Base-by-base conservation (phyloP, 176 grass and related monocot genomes). In the Carex scoparia region DNA sequence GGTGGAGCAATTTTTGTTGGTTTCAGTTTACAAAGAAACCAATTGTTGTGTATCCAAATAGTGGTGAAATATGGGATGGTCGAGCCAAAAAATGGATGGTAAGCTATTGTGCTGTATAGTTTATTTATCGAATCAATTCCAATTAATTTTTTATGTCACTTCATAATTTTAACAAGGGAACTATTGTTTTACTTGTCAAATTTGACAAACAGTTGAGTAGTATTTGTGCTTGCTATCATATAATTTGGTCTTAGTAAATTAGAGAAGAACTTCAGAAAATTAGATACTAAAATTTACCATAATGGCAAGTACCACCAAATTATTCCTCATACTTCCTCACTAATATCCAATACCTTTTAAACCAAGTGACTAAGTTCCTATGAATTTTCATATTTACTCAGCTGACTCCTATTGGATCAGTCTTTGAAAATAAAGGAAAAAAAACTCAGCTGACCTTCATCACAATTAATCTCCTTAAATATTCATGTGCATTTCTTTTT, bases 31-130 rank as follows among this genome's bases (percentile, higher is more conserved):
- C 94, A 7, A 72, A 93, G 62, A 97, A 94, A 80, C 83, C 88
- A 27, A 80, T 97, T 57, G 91, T 90, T 70, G 94, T 97, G 38
- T 94, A 94, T 83, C 94, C 94, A 8, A 97, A 97, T 84, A 97
- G 91, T 28, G 94, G 91, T 15, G 91, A 97, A 67, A 61, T 94
- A 31, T 97, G 94, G 94, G 94, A 97, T 72, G 91, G 91, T 2
- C 89, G 60, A 71, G 89, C 89, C 35, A 97, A 94, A 79, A 87
- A 70, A 84, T 94, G 94, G 94, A 84, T 97, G 94, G 94, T 97
- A 76, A 88, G 94, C 85, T 79, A 28, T 55, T 11, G 9, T 74
- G 9, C 70, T 77, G 7, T 55, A 31, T 69, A 42, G 35, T 69
- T 69, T 69, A 68, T 37, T 77, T 77, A 77, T 32, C 4, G 11